phyloP scores from a whole-genome alignment of 192 early-diverging fungal genomes.

The Backusella tarrabulga region DNA sequence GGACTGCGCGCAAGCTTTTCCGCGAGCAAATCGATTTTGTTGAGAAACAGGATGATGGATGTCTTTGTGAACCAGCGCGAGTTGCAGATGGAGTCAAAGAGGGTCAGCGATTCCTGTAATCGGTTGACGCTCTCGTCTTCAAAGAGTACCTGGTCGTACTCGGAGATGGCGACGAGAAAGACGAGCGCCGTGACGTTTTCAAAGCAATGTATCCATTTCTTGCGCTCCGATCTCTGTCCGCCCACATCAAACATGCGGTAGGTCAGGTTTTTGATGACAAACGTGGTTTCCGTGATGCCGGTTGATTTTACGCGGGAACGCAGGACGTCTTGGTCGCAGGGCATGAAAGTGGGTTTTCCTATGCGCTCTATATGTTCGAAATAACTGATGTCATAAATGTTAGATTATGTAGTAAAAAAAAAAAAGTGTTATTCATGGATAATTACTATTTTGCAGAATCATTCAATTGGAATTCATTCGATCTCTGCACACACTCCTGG shows the following conservation, averaged over 20 bases:
- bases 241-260: conserved; percentile 98
- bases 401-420: not conserved
- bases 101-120: conserved; percentile 92
- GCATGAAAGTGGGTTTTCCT: conserved; percentile 73
- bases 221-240: conserved; percentile 96
- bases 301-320: conserved; percentile 97
- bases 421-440: not conserved
- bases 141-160: conserved; percentile 94
- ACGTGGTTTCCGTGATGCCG: conserved; percentile 93
- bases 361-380: conserved; percentile 92
- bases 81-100: conserved; percentile 98
- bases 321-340: conserved; percentile 95
- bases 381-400: conserved; percentile 54
- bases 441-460: conserved; percentile 94
- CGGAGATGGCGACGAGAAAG: conserved; percentile 92
- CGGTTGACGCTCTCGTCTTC: conserved; percentile 97
- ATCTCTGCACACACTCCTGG: conserved; percentile 74
- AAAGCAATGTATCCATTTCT: conserved; percentile 99
- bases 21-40: conserved; percentile 97
- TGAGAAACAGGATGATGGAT: conserved; percentile 96
- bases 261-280: conserved; percentile 86
- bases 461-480: conserved; percentile 93
- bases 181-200: conserved; percentile 95
- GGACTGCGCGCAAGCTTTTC: conserved; percentile 86
- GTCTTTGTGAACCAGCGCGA: conserved; percentile 96